Percentiles rank a stretch among this genome's conserved stretches.
Evolutionary conservation across 257 asterid species (phyloP).

Genomic region (Catharanthus roseus): DNA sequence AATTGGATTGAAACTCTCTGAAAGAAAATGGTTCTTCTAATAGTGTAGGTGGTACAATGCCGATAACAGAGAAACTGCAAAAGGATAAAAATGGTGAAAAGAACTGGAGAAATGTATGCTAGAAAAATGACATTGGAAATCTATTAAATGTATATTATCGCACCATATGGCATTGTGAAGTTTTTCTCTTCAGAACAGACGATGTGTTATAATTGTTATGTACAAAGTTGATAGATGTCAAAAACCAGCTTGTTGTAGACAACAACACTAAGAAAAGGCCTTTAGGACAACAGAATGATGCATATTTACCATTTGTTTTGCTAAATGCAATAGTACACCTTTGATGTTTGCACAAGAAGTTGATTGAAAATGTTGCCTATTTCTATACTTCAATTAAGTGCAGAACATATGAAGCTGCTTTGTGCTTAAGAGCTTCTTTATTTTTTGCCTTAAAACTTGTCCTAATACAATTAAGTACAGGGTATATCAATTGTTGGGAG

Average conservation of each 20-base stretch:
- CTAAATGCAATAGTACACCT: too few species aligned
- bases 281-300: not conserved
- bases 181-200: not conserved
- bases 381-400: not conserved
- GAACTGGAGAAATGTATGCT: not conserved
- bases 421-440: not conserved
- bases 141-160: not conserved
- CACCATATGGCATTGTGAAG: not conserved
- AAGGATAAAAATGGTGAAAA: not conserved
- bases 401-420: not conserved
- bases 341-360: too few species aligned
- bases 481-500: slow-evolving; percentile 92
- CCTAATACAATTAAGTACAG: slow-evolving; percentile 32
- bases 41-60: too few species aligned
- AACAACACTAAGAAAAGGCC: not conserved
- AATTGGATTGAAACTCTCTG: too few species aligned
- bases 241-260: not conserved
- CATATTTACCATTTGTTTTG: not conserved
- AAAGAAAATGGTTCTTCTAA: not conserved
- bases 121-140: not conserved
- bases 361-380: not conserved
- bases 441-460: not conserved
- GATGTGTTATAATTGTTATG: not conserved
- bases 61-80: not conserved
- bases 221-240: not conserved